These are phyloP conservation scores for Pseudopyricularia cyperi DNA, from an alignment of 2,329 filamentous ascomycete species.

Conservation along the genomic window DNA sequence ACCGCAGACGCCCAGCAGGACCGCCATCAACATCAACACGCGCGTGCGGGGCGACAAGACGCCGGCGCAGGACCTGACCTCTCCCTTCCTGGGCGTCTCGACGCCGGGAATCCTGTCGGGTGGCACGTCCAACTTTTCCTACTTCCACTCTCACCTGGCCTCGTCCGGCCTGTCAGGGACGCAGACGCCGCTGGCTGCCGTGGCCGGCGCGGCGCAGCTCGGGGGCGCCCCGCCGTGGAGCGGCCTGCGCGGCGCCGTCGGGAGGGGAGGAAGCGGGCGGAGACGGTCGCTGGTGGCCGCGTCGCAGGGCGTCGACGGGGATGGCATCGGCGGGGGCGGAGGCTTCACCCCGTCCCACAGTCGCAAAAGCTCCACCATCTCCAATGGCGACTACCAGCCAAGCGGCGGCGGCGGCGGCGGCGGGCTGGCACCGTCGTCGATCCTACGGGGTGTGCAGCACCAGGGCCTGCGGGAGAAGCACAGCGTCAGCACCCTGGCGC, in stretches of 20 bases:
- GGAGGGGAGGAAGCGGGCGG: background rate
- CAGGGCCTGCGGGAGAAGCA: conserved; percentile 39
- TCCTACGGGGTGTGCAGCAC: conserved; percentile 1
- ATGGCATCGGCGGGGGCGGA: background rate
- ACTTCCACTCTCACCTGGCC: conserved; percentile 68
- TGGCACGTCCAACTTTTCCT: conserved; percentile 58
- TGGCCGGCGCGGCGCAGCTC: conserved; percentile 59
- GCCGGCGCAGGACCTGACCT: conserved; percentile 29
- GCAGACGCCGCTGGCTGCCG: conserved; percentile 67
- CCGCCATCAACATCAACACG: conserved; percentile 21
- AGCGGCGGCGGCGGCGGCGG: conserved; percentile 7
- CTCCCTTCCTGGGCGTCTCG: conserved; percentile 45
- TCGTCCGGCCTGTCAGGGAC: conserved; percentile 55
- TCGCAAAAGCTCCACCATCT: conserved; percentile 14
- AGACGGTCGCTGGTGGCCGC: background rate
- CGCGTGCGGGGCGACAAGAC: conserved; percentile 8
- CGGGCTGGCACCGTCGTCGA: conserved; percentile 1
- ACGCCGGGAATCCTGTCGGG: conserved; percentile 56
- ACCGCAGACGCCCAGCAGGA: background rate
- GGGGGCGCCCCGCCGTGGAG: conserved; percentile 31
- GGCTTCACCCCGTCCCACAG: conserved; percentile 12
- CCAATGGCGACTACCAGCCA: conserved; percentile 11
- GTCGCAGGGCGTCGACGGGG: background rate
- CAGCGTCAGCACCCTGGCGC: conserved; percentile 48
- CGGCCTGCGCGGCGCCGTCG: conserved; percentile 12